Evolutionary conservation across 257 asterid species (phyloP).

Genomic region (Solanum rostratum): DNA sequence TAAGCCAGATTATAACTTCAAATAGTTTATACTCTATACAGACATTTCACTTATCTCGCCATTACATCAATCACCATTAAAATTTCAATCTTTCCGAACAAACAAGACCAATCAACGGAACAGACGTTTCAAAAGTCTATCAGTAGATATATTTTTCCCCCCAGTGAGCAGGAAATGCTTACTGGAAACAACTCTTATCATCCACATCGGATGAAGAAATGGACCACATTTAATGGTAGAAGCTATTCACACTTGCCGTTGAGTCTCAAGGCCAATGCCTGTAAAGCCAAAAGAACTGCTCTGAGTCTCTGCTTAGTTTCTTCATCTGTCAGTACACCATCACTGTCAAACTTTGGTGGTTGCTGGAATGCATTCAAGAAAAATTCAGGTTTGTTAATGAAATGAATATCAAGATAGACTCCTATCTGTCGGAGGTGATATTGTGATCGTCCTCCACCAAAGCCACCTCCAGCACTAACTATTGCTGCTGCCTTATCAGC

Average conservation of each 20-base stretch:
- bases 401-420: conserved; percentile 70
- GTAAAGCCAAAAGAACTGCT: conserved; percentile 43
- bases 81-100: not conserved
- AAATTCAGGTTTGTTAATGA: conserved; percentile 84
- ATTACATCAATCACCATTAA: not conserved
- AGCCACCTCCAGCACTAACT: conserved; percentile 62
- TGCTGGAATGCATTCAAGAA: conserved; percentile 42
- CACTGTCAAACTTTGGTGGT: conserved; percentile 59
- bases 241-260: conserved; percentile 26
- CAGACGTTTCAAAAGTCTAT: not conserved
- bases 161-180: not conserved
- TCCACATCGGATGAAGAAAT: not conserved
- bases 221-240: not conserved
- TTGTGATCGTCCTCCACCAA: conserved; percentile 77
- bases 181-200: not conserved
- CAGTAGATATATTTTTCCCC: not conserved
- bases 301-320: conserved; percentile 33
- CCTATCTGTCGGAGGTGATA: conserved; percentile 88
- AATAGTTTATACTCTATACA: not conserved
- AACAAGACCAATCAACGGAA: not conserved
- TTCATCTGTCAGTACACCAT: conserved; percentile 62
- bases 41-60: not conserved
- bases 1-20: not conserved
- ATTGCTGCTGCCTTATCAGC: conserved; percentile 77
- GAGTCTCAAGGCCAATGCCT: conserved; percentile 48